Evolutionary conservation across 805 yeast species (phyloP), one percentile per base, ranked within the genome.

Genomic region (Lachancea dasiensis): DNA sequence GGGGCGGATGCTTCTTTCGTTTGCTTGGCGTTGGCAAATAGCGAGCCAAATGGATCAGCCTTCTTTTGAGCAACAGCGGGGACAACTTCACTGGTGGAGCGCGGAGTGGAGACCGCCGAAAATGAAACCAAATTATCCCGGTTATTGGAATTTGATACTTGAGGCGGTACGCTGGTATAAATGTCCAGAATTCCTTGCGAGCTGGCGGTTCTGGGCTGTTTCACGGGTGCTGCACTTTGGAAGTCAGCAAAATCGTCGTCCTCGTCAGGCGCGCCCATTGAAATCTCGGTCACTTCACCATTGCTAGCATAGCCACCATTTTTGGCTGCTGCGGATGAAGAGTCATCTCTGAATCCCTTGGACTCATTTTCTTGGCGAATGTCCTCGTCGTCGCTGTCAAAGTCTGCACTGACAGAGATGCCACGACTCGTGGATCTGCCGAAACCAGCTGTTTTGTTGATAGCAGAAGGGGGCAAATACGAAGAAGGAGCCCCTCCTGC

Each of bases 171-270:
- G 3, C 20, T 18, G 9, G 40, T 18, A 20, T 30, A 37, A n/a
- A 31, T 11, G 27, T 37, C 36, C 14, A 34, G 22, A 7, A 37
- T 27, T 11, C 20, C 31, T 13, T 34, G 29, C 5, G 36, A 24
- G 17, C 24, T 52, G 37, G 62, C 50, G 43, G 55, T 55, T 3
- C 47, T 35, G n/a, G 58, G 24, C 7, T 50, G 32, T 31, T 56
- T 58, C 13, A 63, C 61, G 6, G 81, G 79, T 3, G 73, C 77
- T 9, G 86, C 82, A 41, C 70, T 63, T 59, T 83, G 90, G 70
- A 83, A 83, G 47, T 83, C 92, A 46, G 82, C 86, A 56, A 84
- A 84, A 27, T 83, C 92, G 46, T 81, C 86, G 39, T 77, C 86
- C 39, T 72, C 75, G 20, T 73, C 83, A n/a, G n/a, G n/a, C n/a